phyloP scores from a whole-genome alignment of 768 basidiomycete species.

The Hypsizygus marmoreus region DNA sequence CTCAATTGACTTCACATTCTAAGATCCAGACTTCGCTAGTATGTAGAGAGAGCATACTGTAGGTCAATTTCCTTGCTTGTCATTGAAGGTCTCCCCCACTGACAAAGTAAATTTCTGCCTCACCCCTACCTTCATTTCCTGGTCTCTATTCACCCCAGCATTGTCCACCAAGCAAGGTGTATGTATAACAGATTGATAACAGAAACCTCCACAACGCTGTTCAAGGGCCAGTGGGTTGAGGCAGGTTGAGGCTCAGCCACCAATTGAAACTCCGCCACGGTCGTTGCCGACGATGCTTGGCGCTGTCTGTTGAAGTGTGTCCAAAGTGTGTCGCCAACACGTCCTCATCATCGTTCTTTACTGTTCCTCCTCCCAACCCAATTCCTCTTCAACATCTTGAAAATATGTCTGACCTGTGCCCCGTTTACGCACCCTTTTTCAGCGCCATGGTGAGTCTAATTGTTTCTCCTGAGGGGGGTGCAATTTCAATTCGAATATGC shows the following conservation, averaged over 20 bases:
- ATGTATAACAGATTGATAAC: too few relatives aligned
- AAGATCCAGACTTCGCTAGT: too few relatives aligned
- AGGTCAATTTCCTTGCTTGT: too few relatives aligned
- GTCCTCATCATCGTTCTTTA: slow-evolving; percentile 16
- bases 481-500: background rate
- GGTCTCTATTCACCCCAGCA: background rate
- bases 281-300: slow-evolving; percentile 11
- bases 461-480: background rate
- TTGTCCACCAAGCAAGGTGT: background rate
- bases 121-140: too few relatives aligned
- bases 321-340: slow-evolving; percentile 17
- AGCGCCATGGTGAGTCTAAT: slow-evolving; percentile 80
- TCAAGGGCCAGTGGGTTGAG: background rate
- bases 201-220: background rate
- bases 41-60: too few relatives aligned
- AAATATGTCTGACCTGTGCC: slow-evolving; percentile 79
- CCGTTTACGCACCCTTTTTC: slow-evolving; percentile 98
- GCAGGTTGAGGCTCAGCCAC: slow-evolving; percentile 7
- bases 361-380: slow-evolving; percentile 5
- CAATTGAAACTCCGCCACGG: slow-evolving; percentile 15
- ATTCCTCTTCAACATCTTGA: slow-evolving; percentile 16
- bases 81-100: too few relatives aligned
- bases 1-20: too few relatives aligned
- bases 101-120: too few relatives aligned
- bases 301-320: slow-evolving; percentile 15